Conservation (phyloP, 73 alveolate genomes). For the Durusdinium trenchii region DNA sequence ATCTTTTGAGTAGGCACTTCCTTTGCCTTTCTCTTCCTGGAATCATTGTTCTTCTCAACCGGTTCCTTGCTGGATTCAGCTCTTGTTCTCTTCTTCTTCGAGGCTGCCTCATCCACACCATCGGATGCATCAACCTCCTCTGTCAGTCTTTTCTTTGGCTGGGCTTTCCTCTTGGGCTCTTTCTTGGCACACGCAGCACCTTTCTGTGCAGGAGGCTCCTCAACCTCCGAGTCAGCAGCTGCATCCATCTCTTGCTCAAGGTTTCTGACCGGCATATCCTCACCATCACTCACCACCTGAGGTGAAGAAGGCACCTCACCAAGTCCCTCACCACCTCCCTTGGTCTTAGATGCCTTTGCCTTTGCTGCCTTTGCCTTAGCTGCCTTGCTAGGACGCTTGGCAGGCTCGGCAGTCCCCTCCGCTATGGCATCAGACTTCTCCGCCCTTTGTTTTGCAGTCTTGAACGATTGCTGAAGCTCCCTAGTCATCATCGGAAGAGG, state of each 20-base stretch:
- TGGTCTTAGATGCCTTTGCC: neutral
- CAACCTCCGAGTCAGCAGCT: neutral
- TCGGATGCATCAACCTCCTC: no score
- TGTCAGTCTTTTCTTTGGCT: no score
- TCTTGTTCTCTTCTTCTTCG: no score
- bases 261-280: neutral
- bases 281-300: neutral
- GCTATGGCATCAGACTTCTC: neutral
- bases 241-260: neutral
- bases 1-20: no score
- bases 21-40: no score
- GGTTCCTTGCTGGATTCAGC: no score
- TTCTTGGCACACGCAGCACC: no score
- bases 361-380: neutral
- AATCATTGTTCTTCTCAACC: no score
- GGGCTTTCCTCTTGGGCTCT: no score
- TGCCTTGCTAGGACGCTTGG: neutral
- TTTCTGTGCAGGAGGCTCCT: no score
- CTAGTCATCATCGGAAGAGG: constrained; percentile 28
- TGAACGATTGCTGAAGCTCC: neutral
- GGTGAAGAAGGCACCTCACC: no score
- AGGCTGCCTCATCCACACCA: no score
- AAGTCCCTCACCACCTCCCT: neutral
- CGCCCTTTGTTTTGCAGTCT: neutral
- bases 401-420: neutral